Evolutionary conservation across 345 rosid species (phyloP).

Genomic region (Citrus glauca): DNA sequence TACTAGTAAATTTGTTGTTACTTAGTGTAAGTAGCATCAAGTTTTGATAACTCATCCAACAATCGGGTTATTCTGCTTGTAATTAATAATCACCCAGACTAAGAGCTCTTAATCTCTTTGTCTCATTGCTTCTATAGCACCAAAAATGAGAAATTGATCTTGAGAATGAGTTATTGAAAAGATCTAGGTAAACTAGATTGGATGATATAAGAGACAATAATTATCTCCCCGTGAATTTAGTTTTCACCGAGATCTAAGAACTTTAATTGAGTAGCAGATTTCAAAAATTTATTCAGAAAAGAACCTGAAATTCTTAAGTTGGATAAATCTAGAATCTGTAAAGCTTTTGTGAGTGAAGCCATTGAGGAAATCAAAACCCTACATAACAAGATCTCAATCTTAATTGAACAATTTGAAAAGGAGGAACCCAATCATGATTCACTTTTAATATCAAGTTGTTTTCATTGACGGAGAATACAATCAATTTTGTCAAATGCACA

Average conservation of each 20-base stretch:
- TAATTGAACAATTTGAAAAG: slow-evolving; percentile 21
- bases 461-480: neutral
- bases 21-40: too few species aligned
- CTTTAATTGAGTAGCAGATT: neutral
- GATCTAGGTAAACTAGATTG: slow-evolving; percentile 18
- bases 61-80: too few species aligned
- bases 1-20: too few species aligned
- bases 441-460: slow-evolving; percentile 23
- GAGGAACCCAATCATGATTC: slow-evolving; percentile 23
- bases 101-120: slow-evolving; percentile 18
- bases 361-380: slow-evolving; percentile 29
- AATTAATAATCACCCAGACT: slow-evolving; percentile 30
- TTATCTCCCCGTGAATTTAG: slow-evolving; percentile 20
- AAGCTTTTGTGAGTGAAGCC: slow-evolving; percentile 22
- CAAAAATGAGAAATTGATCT: slow-evolving; percentile 25
- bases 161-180: slow-evolving; percentile 31
- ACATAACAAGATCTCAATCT: slow-evolving; percentile 15
- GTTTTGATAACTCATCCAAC: too few species aligned
- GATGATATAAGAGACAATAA: slow-evolving; percentile 8
- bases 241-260: slow-evolving; percentile 22
- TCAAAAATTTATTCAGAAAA: neutral
- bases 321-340: slow-evolving; percentile 20
- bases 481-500: slow-evolving; percentile 11
- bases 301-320: slow-evolving; percentile 17
- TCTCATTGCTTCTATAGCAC: slow-evolving; percentile 15